Evolutionary conservation across 169 alveolate genomes (phyloP).

Genomic region (Toxoplasma gondii): DNA sequence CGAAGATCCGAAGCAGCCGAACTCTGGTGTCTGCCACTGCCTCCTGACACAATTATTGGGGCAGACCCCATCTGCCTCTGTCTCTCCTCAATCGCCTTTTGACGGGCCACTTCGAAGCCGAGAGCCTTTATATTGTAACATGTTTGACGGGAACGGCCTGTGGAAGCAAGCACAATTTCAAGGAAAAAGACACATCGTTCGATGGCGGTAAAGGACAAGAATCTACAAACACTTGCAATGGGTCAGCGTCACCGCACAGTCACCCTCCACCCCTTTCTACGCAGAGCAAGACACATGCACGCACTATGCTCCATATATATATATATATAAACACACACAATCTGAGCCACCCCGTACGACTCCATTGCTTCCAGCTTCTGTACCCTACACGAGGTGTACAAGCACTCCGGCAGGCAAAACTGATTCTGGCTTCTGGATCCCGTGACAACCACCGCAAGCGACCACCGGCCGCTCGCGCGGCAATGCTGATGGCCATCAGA

Average conservation of each 20-base stretch:
- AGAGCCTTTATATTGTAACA: conserved; percentile 60
- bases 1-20: background rate
- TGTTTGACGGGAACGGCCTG: conserved; percentile 66
- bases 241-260: background rate
- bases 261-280: background rate
- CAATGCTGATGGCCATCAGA: no score
- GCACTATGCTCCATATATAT: no score
- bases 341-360: no score
- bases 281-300: background rate
- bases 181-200: background rate
- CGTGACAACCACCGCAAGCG: no score
- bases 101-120: conserved; percentile 66
- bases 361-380: no score
- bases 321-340: no score
- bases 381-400: no score
- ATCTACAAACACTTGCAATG: background rate
- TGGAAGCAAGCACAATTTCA: background rate
- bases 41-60: background rate
- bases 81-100: conserved; percentile 60
- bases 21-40: background rate
- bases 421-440: no score
- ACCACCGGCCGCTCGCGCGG: no score
- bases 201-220: background rate
- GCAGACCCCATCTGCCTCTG: conserved; percentile 50
- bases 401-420: no score